Base-by-base conservation (phyloP, 805 yeast genomes). In the Saturnispora kantuleensis region DNA sequence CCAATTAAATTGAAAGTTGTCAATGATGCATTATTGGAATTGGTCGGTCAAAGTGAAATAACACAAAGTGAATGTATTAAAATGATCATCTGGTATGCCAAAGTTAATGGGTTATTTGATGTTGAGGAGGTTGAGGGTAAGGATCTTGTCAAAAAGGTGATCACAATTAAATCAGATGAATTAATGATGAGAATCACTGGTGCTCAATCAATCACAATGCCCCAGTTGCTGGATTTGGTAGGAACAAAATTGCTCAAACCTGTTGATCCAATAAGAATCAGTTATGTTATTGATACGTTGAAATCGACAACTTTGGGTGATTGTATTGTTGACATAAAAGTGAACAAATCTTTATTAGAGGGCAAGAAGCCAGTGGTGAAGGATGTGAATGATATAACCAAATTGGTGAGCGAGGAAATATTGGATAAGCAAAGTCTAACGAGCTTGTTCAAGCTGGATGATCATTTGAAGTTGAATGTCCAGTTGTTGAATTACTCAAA, bases 241-340 rank as follows among this genome's bases (percentile, higher is more conserved):
- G 72, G 77, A 15, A 79, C 77, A 5, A 80, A 76, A 50, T 85
- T 89, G 57, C 65, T 84, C 47, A 64, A 69, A 28, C 96, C 96
- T 13, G 68, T 85, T 11, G 82, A 81, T 48, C 97, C 98, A 18
- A 77, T 93, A 31, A 74, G 72, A 34, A 55, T 93, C 15, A 82
- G 81, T 48, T 89, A 87, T 63, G 77, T 76, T 40, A 74, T 93
- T 31, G 74, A 79, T 56, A 89, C 94, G 1, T 83, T 83, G 47
- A 76, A 73, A 51, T 84, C 88, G 33, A 70, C 85, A 2, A 85
- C 90, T 2, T 67, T 84, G 47, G 96, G 96, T 26, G 94, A 86
- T 35, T 67, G 78, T 2, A 82, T 84, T 5, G 69, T 83, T 47
- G 98, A 93, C 58, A 69, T 93, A 41, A 80, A 76, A 49, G 79